Percentiles rank a stretch among this genome's conserved stretches.
Evolutionary conservation across 331 rosid genomes (phyloP).

Genomic region (Malus hybrid): DNA sequence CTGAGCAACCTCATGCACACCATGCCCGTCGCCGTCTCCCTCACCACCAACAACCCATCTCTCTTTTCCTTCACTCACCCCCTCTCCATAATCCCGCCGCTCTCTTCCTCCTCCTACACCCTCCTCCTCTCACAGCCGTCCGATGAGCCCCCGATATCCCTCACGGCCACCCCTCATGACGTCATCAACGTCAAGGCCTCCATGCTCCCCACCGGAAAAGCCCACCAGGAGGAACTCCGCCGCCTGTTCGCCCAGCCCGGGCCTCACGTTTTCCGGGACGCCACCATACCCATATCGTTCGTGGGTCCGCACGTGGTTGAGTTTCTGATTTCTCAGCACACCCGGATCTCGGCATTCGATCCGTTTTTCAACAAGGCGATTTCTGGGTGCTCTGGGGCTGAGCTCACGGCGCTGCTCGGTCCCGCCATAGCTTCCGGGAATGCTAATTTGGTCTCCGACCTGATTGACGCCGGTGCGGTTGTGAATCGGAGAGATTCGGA

Average conservation of each 20-base stretch:
- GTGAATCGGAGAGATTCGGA: slow-evolving; percentile 26
- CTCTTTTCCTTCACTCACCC: slow-evolving; percentile 41
- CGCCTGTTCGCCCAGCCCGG: slow-evolving; percentile 68
- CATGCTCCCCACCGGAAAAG: slow-evolving; percentile 83
- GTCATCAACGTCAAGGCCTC: slow-evolving; percentile 53
- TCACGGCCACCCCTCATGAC: slow-evolving; percentile 31
- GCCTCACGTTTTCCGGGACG: slow-evolving; percentile 76
- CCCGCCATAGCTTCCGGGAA: slow-evolving; percentile 37
- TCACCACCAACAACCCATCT: slow-evolving; percentile 60
- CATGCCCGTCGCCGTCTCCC: slow-evolving; percentile 81
- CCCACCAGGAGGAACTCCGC: slow-evolving; percentile 48
- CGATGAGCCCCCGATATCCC: slow-evolving; percentile 47
- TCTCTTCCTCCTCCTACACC: slow-evolving; percentile 53
- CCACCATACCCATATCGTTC: slow-evolving; percentile 43
- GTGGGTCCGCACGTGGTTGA: slow-evolving; percentile 58
- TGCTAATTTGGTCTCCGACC: slow-evolving; percentile 24
- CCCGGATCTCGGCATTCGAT: slow-evolving; percentile 12
- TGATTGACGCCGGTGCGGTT: slow-evolving; percentile 58
- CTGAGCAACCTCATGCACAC: slow-evolving; percentile 87
- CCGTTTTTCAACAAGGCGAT: slow-evolving; percentile 34
- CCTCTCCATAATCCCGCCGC: slow-evolving; percentile 66
- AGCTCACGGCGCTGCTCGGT: slow-evolving; percentile 40
- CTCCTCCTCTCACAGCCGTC: slow-evolving; percentile 31
- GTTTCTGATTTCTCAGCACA: slow-evolving; percentile 33
- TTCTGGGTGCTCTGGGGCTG: slow-evolving; percentile 36